Percentiles rank a stretch among this genome's conserved stretches.
These are phyloP conservation scores for Forsythia viridissima DNA, from an alignment of 257 asterid species.

Conservation along the genomic window DNA sequence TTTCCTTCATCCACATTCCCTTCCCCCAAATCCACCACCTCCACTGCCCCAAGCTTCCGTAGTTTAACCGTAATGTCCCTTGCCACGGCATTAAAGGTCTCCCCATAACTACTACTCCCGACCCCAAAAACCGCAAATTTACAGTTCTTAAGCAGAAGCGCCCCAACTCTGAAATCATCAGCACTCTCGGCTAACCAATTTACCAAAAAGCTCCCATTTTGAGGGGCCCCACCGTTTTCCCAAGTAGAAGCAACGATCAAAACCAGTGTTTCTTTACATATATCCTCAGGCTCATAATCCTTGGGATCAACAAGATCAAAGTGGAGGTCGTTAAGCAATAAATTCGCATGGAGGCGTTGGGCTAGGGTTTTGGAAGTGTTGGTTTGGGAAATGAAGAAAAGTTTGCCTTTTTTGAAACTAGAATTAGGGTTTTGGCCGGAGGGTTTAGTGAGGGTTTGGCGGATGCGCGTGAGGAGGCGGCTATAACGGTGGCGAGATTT, in stretches of 20 bases:
- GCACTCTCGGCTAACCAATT: slow-evolving; percentile 91
- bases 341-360: slow-evolving; percentile 61
- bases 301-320: slow-evolving; percentile 77
- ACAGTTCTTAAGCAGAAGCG: slow-evolving; percentile 61
- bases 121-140: slow-evolving; percentile 84
- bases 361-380: slow-evolving; percentile 87
- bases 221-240: slow-evolving; percentile 82
- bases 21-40: slow-evolving; percentile 65
- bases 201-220: slow-evolving; percentile 70
- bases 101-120: slow-evolving; percentile 79
- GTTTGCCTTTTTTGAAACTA: slow-evolving; percentile 53
- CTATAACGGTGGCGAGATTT: slow-evolving; percentile 75
- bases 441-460: slow-evolving; percentile 22
- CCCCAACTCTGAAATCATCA: slow-evolving; percentile 92
- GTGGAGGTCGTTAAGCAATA: slow-evolving; percentile 44
- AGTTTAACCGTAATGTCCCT: slow-evolving; percentile 49
- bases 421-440: slow-evolving; percentile 18
- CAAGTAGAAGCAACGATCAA: slow-evolving; percentile 84
- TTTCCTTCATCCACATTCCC: slow-evolving; percentile 80
- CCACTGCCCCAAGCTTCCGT: slow-evolving; percentile 74
- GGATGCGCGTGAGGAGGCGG: slow-evolving; percentile 52
- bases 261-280: slow-evolving; percentile 59
- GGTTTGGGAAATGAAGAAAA: slow-evolving; percentile 77
- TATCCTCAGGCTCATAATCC: slow-evolving; percentile 92
- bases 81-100: slow-evolving; percentile 67